These are phyloP conservation scores for Aspergillus uvarum DNA, from an alignment of 2,329 filamentous ascomycete species.

Conservation along the genomic window DNA sequence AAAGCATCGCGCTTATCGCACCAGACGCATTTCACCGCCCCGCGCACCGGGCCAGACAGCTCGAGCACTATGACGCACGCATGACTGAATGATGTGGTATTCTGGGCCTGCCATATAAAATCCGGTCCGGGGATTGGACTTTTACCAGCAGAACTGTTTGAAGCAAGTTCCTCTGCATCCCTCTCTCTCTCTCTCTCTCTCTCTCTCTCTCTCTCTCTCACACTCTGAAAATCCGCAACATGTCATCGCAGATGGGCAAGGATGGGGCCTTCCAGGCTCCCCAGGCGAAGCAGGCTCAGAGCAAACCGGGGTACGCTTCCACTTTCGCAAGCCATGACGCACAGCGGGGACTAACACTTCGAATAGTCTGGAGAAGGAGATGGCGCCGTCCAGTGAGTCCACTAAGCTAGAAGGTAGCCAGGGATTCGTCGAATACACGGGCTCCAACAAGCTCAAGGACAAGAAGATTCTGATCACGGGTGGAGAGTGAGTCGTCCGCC, in stretches of 20 bases:
- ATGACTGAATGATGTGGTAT: background rate
- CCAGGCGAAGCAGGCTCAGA: constrained; percentile 23
- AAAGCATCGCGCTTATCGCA: background rate
- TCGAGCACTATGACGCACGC: background rate
- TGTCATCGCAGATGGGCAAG: constrained; percentile 27
- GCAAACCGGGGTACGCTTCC: constrained; percentile 28
- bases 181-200: too few relatives aligned
- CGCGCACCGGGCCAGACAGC: background rate
- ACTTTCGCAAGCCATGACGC: too few relatives aligned
- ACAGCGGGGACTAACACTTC: background rate
- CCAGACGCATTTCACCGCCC: background rate
- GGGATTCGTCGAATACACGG: constrained; percentile 40
- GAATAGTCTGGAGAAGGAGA: constrained; percentile 11
- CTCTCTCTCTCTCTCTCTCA: too few relatives aligned
- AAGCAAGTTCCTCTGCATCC: too few relatives aligned
- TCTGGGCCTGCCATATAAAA: background rate
- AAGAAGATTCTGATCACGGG: constrained; percentile 57
- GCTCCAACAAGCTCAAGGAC: constrained; percentile 51
- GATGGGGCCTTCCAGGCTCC: constrained; percentile 27
- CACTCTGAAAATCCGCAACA: background rate
- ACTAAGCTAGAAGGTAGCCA: constrained; percentile 33
- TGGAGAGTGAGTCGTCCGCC: constrained; percentile 49
- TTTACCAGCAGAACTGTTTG: too few relatives aligned
- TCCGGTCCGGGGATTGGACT: too few relatives aligned
- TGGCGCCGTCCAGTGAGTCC: constrained; percentile 35